A percentile compares a stretch with the other conserved stretches of the same genome.
These are phyloP conservation scores for Hydrangea macrophylla DNA, from an alignment of 148 eudicot species.

Conservation along the genomic window DNA sequence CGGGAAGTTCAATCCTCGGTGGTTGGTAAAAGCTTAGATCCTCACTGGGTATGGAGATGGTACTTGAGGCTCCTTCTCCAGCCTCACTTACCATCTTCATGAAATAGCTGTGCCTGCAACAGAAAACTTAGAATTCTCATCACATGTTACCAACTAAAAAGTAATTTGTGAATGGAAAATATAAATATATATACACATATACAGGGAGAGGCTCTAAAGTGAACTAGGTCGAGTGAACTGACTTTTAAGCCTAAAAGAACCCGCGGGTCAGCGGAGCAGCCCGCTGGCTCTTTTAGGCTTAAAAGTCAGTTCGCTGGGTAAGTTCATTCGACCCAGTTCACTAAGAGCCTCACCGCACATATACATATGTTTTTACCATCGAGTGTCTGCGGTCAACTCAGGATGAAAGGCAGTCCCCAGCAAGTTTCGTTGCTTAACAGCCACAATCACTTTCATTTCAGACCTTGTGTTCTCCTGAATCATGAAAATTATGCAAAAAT, in stretches of 20 bases:
- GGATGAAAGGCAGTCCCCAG: constrained; percentile 97
- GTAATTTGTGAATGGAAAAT: neutral
- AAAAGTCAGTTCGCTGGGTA: too few species aligned
- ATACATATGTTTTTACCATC: constrained; percentile 47
- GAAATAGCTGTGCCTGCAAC: constrained; percentile 83
- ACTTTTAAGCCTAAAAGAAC: too few species aligned
- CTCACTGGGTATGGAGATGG: constrained; percentile 32
- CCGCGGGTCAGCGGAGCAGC: too few species aligned
- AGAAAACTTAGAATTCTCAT: neutral
- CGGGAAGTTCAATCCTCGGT: constrained; percentile 55
- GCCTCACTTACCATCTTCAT: constrained; percentile 65
- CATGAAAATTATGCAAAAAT: neutral
- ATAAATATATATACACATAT: too few species aligned
- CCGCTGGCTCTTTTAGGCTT: too few species aligned
- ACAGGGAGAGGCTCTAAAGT: too few species aligned
- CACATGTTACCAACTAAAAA: neutral
- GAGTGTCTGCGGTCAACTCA: constrained; percentile 79
- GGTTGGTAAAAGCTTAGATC: constrained; percentile 29
- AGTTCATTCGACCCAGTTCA: too few species aligned
- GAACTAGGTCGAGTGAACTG: too few species aligned
- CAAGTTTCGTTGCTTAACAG: constrained; percentile 82
- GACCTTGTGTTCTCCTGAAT: constrained; percentile 42
- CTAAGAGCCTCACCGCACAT: neutral
- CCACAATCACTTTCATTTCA: constrained; percentile 72
- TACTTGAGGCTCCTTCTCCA: constrained; percentile 42